Evolutionary conservation across 176 grass and related monocot species (phyloP), one percentile per base, ranked within the genome.

Genomic region (Puccinellia tenuiflora): DNA sequence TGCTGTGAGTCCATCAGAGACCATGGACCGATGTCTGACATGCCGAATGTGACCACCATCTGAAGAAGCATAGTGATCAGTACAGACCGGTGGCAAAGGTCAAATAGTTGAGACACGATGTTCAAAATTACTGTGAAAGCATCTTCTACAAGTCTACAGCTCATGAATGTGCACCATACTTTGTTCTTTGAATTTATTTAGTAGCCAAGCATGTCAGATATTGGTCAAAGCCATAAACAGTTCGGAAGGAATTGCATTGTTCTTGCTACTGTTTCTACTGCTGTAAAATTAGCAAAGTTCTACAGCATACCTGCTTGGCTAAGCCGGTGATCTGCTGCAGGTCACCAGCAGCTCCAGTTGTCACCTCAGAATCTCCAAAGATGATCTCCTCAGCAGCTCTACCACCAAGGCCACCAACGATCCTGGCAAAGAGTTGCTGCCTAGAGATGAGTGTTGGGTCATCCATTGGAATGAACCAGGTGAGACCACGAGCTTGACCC

Each of bases 301-400:
- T 68, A 17, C 11, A 42, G 22, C 7, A 24, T 92, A 99, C 96
- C 93, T 96, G 92, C 85, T 99, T 99, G 45, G 96, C 96, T 78
- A 99, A 87, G 83, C 96, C 89, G 11, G 96, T 99, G 67, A 99
- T 96, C 82, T 99, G 96, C 85, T 99, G 96, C 77, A 99, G 84
- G 81, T 99, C 96, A 72, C 96, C 93, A 7, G 96, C 96, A 90
- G 96, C 96, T 80, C 96, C 96, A 22, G 96, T 99, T 38, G 96
- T 99, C 78, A 99, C 96, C 87, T 99, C 96, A 90, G 96, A 79
- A 46, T 90, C 96, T 75, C 96, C 96, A 90, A 99, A 99, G 82
- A 99, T 94, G 38, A 99, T 18, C 73, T 94, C 96, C 78, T 99
- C 96, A 20, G 96, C 91, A 72, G 96, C 96, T 84, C 96, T 91